Conservation (phyloP, 805 yeast species). For the Hanseniaspora occidentalis region DNA sequence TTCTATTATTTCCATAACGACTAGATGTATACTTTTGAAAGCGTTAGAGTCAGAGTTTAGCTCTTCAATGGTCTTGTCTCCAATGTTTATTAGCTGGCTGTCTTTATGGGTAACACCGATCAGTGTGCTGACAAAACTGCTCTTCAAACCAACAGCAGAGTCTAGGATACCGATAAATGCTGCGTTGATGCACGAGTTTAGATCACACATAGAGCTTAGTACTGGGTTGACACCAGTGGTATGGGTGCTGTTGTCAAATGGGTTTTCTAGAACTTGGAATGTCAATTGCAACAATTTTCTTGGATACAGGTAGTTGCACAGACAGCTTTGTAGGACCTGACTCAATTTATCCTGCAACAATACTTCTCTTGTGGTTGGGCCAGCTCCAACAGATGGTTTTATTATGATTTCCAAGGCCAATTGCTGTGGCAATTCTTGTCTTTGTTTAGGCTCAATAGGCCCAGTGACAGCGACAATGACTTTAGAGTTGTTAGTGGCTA, state of each 20-base stretch:
- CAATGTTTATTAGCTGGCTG: constrained; percentile 33
- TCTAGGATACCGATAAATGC: constrained; percentile 64
- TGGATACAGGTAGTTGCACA: constrained; percentile 58
- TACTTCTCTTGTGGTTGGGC: constrained; percentile 60
- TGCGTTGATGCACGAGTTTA: constrained; percentile 63
- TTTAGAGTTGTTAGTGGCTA: constrained; percentile 37
- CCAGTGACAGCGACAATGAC: constrained; percentile 76
- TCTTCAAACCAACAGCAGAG: constrained; percentile 58
- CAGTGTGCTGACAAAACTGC: constrained; percentile 48
- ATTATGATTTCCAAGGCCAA: constrained; percentile 70
- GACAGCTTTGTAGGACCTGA: constrained; percentile 44
- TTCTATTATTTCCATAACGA: constrained; percentile 45
- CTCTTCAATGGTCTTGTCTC: constrained; percentile 14
- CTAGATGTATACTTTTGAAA: constrained; percentile 50
- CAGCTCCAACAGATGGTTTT: constrained; percentile 63
- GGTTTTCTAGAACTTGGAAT: constrained; percentile 45
- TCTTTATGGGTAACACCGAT: constrained; percentile 25
- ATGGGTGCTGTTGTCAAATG: constrained; percentile 22
- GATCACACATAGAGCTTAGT: constrained; percentile 33
- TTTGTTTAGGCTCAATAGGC: constrained; percentile 71
- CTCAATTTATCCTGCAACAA: constrained; percentile 60
- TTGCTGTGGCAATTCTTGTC: constrained; percentile 74
- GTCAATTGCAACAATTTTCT: constrained; percentile 64
- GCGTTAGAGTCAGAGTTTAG: constrained; percentile 22
- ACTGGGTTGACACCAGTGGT: constrained; percentile 15